Base-by-base conservation (phyloP, 768 basidiomycete species). In the Porpolomopsis calyptriformis region DNA sequence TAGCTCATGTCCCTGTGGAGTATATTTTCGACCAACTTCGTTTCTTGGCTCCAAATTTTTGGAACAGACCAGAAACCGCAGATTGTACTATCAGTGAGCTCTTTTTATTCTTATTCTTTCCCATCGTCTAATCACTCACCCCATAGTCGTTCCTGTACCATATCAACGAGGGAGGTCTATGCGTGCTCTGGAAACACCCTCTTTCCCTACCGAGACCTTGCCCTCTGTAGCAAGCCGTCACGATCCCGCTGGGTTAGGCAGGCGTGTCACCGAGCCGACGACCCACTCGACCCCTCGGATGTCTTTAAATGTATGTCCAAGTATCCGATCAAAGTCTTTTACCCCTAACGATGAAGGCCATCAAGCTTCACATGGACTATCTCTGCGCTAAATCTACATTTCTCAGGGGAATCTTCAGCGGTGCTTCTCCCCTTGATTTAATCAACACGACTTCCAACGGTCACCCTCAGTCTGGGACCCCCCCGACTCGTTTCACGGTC, bases 311-410 rank as follows among this genome's bases (percentile, higher is more conserved):
- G 85, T 85, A 60, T n/a, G 40, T 48, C n/a, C 33, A 5, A 47
- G 23, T 14, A 25, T 23, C 19, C 22, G 14, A 16, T 20, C 38
- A 19, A 11, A 7, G 40, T 27, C 16, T 12, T 27, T 38, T 4
- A 19, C 22, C 37, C 16, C 36, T 18, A 19, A 38, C 38, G 39
- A 39, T 54, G 18, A 47, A 53, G 41, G 53, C 45, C 22, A 24
- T 34, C 40, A 54, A 89, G 86, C 65, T 91, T 22, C 90, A 94
- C 55, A 70, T 76, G 51, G 85, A 86, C 58, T 88, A 82, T 56
- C 74, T 94, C 36, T 77, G 78, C n/a, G 79, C 85, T 14, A 86
- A 90, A 60, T 91, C 88, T 0, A 71, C 71, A 35, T 77, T 89
- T 44, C 67, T 92, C 38, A 70, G 80, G 29, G 74, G 72, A 6